A percentile compares a stretch with the other conserved stretches of the same genome.
These are phyloP conservation scores for Liquidambar formosana DNA, from an alignment of 164 flowering plant species.

Conservation along the genomic window DNA sequence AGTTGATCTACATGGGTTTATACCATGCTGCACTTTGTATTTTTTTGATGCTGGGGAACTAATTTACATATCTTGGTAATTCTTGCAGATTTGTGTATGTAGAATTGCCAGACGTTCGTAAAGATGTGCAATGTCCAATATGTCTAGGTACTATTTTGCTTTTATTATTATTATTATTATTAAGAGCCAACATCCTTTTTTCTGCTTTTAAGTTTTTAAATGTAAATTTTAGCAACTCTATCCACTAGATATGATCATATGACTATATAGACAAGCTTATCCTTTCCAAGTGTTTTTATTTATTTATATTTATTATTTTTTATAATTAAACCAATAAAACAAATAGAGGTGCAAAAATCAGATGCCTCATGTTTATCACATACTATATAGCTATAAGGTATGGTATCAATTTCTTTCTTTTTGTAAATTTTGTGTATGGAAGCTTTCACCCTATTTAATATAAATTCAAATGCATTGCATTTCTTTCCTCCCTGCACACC, in stretches of 20 bases:
- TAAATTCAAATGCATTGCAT: no score
- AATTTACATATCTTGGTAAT: not conserved
- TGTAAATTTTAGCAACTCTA: not conserved
- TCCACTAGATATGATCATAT: not conserved
- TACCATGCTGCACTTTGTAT: not conserved
- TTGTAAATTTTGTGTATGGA: no score
- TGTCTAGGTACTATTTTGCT: conserved; percentile 30
- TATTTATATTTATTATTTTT: no score
- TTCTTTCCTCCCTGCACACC: no score
- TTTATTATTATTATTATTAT: not conserved
- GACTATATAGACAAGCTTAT: no score
- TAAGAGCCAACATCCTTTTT: not conserved
- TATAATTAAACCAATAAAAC: no score
- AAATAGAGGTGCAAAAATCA: no score
- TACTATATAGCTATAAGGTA: no score
- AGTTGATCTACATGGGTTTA: not conserved
- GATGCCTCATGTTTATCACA: no score
- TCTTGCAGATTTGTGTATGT: conserved; percentile 37
- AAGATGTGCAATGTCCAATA: conserved; percentile 45
- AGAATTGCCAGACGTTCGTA: conserved; percentile 35
- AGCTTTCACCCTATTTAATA: no score
- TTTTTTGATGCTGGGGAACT: not conserved
- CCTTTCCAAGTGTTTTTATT: no score
- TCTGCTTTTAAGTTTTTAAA: not conserved
- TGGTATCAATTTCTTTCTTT: no score